A percentile compares a stretch with the other conserved stretches of the same genome.
Evolutionary conservation across 306 rosid species (phyloP).

Genomic region (Luffa acutangula): DNA sequence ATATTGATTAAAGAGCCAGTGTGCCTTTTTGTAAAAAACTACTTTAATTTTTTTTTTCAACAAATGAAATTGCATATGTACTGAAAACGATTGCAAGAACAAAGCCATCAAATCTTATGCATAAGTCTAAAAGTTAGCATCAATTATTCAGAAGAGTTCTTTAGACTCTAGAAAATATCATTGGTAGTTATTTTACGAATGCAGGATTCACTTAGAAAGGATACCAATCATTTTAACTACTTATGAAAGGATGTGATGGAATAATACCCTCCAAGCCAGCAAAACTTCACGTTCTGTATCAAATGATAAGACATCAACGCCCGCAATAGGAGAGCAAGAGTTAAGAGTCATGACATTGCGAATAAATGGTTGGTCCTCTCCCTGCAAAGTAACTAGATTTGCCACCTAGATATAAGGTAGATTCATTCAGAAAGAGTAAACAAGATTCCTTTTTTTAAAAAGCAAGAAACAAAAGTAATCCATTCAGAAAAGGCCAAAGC

Average conservation of each 20-base stretch:
- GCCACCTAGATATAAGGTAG: constrained; percentile 49
- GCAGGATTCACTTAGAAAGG: not conserved
- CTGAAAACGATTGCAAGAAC: not conserved
- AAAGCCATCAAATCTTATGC: not conserved
- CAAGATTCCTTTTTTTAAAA: not conserved
- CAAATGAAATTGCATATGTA: not conserved
- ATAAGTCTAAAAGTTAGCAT: not conserved
- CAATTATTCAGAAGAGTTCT: not conserved
- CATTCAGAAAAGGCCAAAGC: not conserved
- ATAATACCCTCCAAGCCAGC: constrained; percentile 90
- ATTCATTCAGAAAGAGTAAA: constrained; percentile 13
- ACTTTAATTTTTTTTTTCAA: not conserved
- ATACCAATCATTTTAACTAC: not conserved
- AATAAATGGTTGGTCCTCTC: constrained; percentile 62
- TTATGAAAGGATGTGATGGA: constrained; percentile 4
- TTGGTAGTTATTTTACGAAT: not conserved
- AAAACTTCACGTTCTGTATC: constrained; percentile 83
- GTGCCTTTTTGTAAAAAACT: not conserved
- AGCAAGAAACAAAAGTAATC: not conserved
- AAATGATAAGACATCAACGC: constrained; percentile 86
- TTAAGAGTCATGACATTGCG: constrained; percentile 93
- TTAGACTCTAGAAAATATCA: not conserved
- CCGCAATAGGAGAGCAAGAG: constrained; percentile 89
- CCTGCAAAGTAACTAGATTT: constrained; percentile 89
- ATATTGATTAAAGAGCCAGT: not conserved